These are phyloP conservation scores for Fusarium multiceps DNA, from an alignment of 2,329 filamentous ascomycete genomes.

Conservation along the genomic window DNA sequence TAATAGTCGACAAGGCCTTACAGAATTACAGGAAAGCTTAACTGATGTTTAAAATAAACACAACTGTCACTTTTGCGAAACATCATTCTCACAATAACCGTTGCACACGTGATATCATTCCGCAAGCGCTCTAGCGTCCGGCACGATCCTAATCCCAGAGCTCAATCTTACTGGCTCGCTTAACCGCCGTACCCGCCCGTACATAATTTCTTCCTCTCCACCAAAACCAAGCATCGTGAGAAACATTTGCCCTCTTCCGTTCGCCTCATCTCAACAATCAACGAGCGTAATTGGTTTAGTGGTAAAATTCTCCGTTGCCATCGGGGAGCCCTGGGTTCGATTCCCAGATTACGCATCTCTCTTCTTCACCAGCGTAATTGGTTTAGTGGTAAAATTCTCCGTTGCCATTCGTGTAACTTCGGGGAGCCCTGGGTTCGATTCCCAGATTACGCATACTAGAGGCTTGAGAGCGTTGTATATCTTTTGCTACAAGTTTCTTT, in stretches of 20 bases:
- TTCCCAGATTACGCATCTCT: constrained; percentile 25
- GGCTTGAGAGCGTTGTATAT: not conserved
- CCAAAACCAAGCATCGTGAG: not conserved
- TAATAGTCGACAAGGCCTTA: not conserved
- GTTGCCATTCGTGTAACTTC: constrained; percentile 2
- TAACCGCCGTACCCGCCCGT: not conserved
- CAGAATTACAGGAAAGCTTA: not conserved
- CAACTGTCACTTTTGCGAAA: not conserved
- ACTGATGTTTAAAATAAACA: not conserved
- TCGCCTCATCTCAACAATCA: not conserved
- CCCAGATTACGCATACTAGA: not conserved
- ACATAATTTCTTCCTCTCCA: not conserved
- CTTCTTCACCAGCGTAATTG: constrained; percentile 10
- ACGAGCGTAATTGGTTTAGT: constrained; percentile 14
- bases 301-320: constrained; percentile 35
- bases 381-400: constrained; percentile 15
- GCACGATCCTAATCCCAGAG: rapidly evolving
- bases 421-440: constrained; percentile 11
- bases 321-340: constrained; percentile 34
- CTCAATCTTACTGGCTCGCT: not conserved
- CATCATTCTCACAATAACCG: not conserved
- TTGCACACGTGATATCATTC: not conserved
- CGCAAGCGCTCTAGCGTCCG: not conserved
- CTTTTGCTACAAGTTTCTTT: not conserved
- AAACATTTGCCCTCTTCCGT: not conserved